Conservation (phyloP, 106 monocot species). For the Acanthochlamys bracteata region DNA sequence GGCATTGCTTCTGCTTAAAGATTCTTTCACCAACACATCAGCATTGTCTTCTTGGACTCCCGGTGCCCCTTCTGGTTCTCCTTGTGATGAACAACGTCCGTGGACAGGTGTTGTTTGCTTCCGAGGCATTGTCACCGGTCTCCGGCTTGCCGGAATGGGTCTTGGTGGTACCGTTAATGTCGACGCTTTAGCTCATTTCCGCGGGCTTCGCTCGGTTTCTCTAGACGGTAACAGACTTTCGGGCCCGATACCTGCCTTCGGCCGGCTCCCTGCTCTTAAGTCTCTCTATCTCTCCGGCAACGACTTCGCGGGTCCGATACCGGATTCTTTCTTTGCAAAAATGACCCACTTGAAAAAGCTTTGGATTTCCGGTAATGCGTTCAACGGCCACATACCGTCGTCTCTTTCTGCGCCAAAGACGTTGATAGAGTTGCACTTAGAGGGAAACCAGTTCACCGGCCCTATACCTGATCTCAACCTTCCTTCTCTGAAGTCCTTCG, state of each 20-base stretch:
- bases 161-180: conserved; percentile 49
- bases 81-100: conserved; percentile 6
- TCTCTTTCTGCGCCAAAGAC: conserved; percentile 28
- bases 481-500: conserved; percentile 21
- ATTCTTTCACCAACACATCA: conserved; percentile 32
- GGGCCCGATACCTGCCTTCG: conserved; percentile 52
- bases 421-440: conserved; percentile 56
- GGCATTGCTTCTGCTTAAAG: conserved; percentile 37
- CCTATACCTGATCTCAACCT: conserved; percentile 25
- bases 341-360: conserved; percentile 60
- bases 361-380: conserved; percentile 41
- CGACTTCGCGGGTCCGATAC: conserved; percentile 45
- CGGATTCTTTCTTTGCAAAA: conserved; percentile 33
- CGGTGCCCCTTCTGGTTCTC: conserved; percentile 16
- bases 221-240: conserved; percentile 48
- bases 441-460: conserved; percentile 54
- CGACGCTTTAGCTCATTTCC: conserved; percentile 33
- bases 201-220: conserved; percentile 43
- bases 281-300: conserved; percentile 57
- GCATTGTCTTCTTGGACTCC: conserved; percentile 40
- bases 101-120: conserved; percentile 66
- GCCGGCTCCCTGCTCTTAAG: conserved; percentile 37
- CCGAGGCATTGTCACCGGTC: conserved; percentile 28
- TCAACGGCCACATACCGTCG: conserved; percentile 46
- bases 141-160: conserved; percentile 35